A percentile compares a stretch with the other conserved stretches of the same genome.
Evolutionary conservation across 306 rosid species (phyloP).

Genomic region (Quercus ilex): DNA sequence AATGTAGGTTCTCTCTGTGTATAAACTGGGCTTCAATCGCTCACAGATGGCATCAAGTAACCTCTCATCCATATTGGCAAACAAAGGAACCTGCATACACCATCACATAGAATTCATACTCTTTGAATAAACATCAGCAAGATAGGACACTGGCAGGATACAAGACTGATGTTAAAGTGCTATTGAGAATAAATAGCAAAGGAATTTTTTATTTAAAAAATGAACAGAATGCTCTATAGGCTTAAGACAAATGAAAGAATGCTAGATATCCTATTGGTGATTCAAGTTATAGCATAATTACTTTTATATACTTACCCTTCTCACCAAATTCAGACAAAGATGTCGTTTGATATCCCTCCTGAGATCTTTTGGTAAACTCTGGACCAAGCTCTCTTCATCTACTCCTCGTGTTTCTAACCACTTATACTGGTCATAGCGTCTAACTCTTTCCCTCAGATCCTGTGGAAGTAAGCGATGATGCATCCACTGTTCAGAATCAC

Average conservation of each 20-base stretch:
- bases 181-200: too few species aligned
- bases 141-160: too few species aligned
- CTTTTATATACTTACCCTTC: slow-evolving; percentile 54
- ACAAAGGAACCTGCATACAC: slow-evolving; percentile 70
- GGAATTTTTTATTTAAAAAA: too few species aligned
- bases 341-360: slow-evolving; percentile 57
- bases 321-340: slow-evolving; percentile 69
- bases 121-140: too few species aligned
- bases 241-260: neutral
- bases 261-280: neutral
- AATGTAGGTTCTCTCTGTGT: slow-evolving; percentile 62
- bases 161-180: too few species aligned
- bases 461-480: slow-evolving; percentile 59
- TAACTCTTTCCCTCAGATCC: slow-evolving; percentile 48
- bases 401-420: slow-evolving; percentile 64
- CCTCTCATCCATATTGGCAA: slow-evolving; percentile 87
- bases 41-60: slow-evolving; percentile 93
- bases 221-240: neutral
- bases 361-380: slow-evolving; percentile 52
- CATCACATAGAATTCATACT: neutral
- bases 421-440: slow-evolving; percentile 54
- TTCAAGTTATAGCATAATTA: neutral
- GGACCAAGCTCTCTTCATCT: slow-evolving; percentile 50
- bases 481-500: slow-evolving; percentile 67
- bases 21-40: slow-evolving; percentile 76